Evolutionary conservation across 768 basidiomycete species (phyloP).

Genomic region (Sarcodon aspratus): DNA sequence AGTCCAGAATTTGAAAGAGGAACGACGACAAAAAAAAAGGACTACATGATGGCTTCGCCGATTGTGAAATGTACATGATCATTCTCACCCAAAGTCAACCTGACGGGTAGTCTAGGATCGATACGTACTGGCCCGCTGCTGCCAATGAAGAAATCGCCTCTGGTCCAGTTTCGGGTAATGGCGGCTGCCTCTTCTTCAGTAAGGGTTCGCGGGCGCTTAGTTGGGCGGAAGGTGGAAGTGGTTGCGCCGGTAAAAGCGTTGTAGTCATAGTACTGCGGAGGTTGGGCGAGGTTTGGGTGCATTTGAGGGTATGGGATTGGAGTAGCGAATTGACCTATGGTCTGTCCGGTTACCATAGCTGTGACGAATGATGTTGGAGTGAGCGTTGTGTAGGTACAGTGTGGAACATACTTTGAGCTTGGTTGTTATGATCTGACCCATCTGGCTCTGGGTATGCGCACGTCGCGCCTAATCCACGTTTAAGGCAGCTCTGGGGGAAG

Average conservation of each 20-base stretch:
- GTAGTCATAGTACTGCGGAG: slow-evolving; percentile 72
- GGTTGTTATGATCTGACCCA: slow-evolving; percentile 13
- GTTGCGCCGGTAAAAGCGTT: slow-evolving; percentile 43
- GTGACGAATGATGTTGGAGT: not conserved
- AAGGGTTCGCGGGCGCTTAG: slow-evolving; percentile 66
- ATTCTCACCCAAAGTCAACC: slow-evolving; percentile 71
- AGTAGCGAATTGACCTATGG: slow-evolving; percentile 22
- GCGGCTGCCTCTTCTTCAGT: slow-evolving; percentile 79
- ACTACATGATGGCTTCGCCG: slow-evolving; percentile 34
- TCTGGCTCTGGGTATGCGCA: slow-evolving; percentile 80
- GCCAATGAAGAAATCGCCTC: slow-evolving; percentile 78
- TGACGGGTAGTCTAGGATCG: slow-evolving; percentile 69
- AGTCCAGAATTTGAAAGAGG: not conserved
- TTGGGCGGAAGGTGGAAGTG: slow-evolving; percentile 69
- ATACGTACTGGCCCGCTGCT: slow-evolving; percentile 74
- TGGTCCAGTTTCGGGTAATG: slow-evolving; percentile 71
- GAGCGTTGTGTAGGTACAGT: not conserved
- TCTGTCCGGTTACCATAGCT: slow-evolving; percentile 11
- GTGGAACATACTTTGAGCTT: slow-evolving; percentile 9
- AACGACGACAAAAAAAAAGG: not conserved
- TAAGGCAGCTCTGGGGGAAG: slow-evolving; percentile 57
- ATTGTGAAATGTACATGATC: slow-evolving; percentile 67
- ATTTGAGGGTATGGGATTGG: slow-evolving; percentile 28
- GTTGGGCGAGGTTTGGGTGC: slow-evolving; percentile 29
- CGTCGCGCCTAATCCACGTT: slow-evolving; percentile 58